Conservation (phyloP, 805 yeast genomes). For the Saccharomycopsis amapae region DNA sequence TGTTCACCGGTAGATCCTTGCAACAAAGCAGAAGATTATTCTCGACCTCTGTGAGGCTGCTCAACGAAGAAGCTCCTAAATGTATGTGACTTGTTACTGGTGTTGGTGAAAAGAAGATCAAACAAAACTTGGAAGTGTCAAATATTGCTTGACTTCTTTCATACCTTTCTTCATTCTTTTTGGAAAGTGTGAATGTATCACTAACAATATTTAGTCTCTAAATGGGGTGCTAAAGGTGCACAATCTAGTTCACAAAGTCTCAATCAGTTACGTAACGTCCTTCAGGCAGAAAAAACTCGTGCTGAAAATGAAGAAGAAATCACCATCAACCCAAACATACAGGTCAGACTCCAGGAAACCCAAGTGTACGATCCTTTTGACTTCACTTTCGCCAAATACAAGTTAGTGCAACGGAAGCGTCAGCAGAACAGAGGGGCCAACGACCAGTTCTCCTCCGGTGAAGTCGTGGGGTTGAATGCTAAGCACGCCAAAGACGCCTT, state of each 20-base stretch:
- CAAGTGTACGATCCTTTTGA: conserved; percentile 76
- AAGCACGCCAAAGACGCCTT: conserved; percentile 32
- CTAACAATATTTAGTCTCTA: no score
- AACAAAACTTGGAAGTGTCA: no score
- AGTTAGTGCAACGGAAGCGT: conserved; percentile 28
- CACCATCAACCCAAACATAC: conserved; percentile 32
- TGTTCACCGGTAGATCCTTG: no score
- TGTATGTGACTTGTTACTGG: no score
- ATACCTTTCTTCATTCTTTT: no score
- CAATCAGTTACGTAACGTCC: not conserved
- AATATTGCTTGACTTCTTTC: no score
- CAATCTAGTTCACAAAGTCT: not conserved
- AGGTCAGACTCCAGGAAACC: conserved; percentile 42
- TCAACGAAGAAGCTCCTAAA: no score
- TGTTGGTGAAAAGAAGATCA: no score
- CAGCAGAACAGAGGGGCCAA: not conserved
- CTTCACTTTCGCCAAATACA: conserved; percentile 53
- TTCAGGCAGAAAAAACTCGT: not conserved
- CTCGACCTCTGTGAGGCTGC: no score
- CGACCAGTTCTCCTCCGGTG: not conserved
- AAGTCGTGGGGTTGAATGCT: conserved; percentile 1
- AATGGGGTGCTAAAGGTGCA: no score
- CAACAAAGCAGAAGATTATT: no score
- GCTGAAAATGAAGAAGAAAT: conserved; percentile 24
- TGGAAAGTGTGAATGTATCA: no score